phyloP scores from a whole-genome alignment of 164 flowering plant genomes.

The Sedum album region DNA sequence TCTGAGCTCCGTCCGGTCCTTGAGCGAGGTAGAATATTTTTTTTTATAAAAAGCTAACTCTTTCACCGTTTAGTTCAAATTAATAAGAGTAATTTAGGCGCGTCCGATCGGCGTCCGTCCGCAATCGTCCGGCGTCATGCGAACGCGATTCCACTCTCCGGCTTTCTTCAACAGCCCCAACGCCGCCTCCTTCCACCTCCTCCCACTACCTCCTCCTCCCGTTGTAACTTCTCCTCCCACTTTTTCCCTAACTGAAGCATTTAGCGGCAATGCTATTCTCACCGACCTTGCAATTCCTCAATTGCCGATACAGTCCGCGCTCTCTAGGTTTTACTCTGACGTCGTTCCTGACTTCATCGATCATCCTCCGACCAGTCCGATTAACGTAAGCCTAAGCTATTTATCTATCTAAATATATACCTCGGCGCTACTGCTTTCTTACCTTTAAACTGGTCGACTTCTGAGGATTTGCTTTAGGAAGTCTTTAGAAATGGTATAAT shows the following conservation, averaged over 20 bases:
- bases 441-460: too few species aligned
- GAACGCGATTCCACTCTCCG: constrained; percentile 58
- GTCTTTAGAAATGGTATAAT: too few species aligned
- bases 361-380: constrained; percentile 9
- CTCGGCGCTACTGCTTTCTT: too few species aligned
- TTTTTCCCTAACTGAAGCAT: constrained; percentile 12
- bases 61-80: too few species aligned
- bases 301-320: constrained; percentile 38
- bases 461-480: too few species aligned
- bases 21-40: too few species aligned
- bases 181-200: constrained; percentile 36
- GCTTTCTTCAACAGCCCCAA: constrained; percentile 35
- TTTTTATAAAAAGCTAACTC: too few species aligned
- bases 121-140: constrained; percentile 28
- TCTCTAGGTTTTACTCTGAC: constrained; percentile 41
- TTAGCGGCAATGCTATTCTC: constrained; percentile 11
- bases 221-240: constrained; percentile 19
- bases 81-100: too few species aligned
- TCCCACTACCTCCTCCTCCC: constrained; percentile 20
- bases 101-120: not conserved
- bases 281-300: constrained; percentile 17
- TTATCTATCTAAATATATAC: too few species aligned
- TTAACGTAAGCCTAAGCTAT: not conserved
- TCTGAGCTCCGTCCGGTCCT: too few species aligned
- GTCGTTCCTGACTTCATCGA: constrained; percentile 41